phyloP scores from a whole-genome alignment of 768 basidiomycete species.

The Lentinula sp. region DNA sequence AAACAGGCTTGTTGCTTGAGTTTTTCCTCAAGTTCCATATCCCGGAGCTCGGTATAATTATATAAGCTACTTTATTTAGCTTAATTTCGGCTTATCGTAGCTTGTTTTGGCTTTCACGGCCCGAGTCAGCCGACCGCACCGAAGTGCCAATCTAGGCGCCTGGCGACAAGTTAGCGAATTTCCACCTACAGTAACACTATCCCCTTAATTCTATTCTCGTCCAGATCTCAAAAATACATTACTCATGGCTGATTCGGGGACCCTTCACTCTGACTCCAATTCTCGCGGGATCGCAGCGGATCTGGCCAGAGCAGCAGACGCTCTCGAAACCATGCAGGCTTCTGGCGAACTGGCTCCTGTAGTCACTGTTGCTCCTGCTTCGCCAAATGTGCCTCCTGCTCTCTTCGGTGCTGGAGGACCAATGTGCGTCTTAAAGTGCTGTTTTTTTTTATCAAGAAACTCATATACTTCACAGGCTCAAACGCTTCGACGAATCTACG shows the following conservation, averaged over 20 bases:
- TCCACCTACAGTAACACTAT: no score
- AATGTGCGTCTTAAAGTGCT: slow-evolving; percentile 33
- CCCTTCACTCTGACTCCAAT: slow-evolving; percentile 10
- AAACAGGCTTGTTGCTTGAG: no score
- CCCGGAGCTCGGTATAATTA: no score
- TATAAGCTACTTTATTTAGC: no score
- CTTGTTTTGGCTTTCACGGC: no score
- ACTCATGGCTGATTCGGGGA: slow-evolving; percentile 7
- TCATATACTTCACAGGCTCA: slow-evolving; percentile 43
- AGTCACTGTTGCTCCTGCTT: slow-evolving; percentile 8
- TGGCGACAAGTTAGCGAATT: no score
- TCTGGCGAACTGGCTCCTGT: slow-evolving; percentile 24
- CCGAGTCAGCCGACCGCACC: no score
- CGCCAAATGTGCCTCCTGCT: slow-evolving; percentile 46
- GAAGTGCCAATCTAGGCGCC: no score
- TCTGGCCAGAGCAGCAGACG: slow-evolving; percentile 44
- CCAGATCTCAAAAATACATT: neutral
- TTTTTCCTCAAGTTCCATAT: no score
- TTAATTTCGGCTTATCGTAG: no score
- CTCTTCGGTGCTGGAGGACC: slow-evolving; percentile 71
- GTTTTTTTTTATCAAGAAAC: neutral
- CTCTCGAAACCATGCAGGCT: slow-evolving; percentile 44
- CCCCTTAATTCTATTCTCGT: neutral
- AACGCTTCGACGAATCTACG: slow-evolving; percentile 72
- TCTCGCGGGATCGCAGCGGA: slow-evolving; percentile 32